A percentile compares a stretch with the other conserved stretches of the same genome.
Conservation (phyloP, 2,329 filamentous ascomycete genomes). For the Microthyrium microscopicum region DNA sequence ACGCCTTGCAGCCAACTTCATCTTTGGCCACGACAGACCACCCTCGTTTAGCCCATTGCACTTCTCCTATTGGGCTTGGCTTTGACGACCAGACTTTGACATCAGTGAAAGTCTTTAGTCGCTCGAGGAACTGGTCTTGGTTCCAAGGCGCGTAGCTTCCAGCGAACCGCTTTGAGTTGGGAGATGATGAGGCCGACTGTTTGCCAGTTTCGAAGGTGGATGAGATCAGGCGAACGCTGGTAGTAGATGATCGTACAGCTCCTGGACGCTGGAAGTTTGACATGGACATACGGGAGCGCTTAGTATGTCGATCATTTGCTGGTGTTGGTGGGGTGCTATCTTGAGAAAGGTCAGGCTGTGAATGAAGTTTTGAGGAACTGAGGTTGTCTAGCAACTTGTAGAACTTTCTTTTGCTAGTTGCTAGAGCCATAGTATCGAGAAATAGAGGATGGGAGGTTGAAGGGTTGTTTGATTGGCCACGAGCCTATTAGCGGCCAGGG, state of each 20-base stretch:
- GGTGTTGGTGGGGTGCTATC: too few relatives aligned
- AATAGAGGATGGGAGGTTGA: too few relatives aligned
- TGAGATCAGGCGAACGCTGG: not conserved
- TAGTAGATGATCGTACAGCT: conserved; percentile 12
- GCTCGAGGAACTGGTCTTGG: conserved; percentile 61
- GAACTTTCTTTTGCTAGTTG: conserved; percentile 78
- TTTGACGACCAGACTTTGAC: conserved; percentile 91
- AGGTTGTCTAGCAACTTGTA: conserved; percentile 53
- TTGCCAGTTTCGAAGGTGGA: not conserved
- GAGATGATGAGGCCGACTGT: not conserved
- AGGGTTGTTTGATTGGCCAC: too few relatives aligned
- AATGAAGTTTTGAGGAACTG: conserved; percentile 28
- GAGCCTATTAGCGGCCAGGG: too few relatives aligned
- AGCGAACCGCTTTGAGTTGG: conserved; percentile 1
- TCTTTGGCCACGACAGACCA: conserved; percentile 49
- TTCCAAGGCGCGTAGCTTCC: conserved; percentile 78
- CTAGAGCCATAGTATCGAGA: too few relatives aligned
- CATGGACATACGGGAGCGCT: conserved; percentile 18
- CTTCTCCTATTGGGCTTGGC: conserved; percentile 67
- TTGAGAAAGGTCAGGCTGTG: conserved; percentile 17
- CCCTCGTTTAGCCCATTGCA: conserved; percentile 86
- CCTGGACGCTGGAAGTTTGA: conserved; percentile 10
- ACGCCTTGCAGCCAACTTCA: conserved; percentile 67
- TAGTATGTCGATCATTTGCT: too few relatives aligned
- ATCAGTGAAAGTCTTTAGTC: conserved; percentile 77